Conservation (phyloP, 2,329 filamentous ascomycete genomes). For the Rhynchosporium secalis region DNA sequence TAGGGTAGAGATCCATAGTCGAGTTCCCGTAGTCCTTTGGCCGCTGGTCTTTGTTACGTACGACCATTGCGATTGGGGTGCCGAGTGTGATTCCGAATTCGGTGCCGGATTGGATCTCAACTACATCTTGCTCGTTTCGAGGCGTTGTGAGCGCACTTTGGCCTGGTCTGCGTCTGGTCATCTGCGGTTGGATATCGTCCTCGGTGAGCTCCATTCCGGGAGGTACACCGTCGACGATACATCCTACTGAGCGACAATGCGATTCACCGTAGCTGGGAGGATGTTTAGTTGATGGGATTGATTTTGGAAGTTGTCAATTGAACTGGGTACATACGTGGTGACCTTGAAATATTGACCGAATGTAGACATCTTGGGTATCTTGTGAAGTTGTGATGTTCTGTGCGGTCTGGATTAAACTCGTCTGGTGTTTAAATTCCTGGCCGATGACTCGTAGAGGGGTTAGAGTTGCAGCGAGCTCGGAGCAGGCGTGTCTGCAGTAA, state of each 20-base stretch:
- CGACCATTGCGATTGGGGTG: slow-evolving; percentile 84
- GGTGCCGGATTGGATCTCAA: slow-evolving; percentile 89
- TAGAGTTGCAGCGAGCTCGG: slow-evolving; percentile 25
- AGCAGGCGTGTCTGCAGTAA: slow-evolving; percentile 13
- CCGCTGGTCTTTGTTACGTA: slow-evolving; percentile 89
- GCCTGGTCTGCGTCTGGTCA: slow-evolving; percentile 85
- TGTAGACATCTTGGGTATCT: slow-evolving; percentile 67
- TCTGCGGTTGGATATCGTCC: slow-evolving; percentile 88
- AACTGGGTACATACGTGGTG: slow-evolving; percentile 57
- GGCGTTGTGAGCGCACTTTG: slow-evolving; percentile 90
- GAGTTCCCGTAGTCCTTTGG: slow-evolving; percentile 87
- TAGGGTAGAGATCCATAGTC: slow-evolving; percentile 89
- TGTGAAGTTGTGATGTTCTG: slow-evolving; percentile 12
- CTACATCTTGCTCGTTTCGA: slow-evolving; percentile 86
- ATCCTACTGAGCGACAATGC: slow-evolving; percentile 89
- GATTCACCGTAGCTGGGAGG: slow-evolving; percentile 68
- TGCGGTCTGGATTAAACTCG: slow-evolving; percentile 8
- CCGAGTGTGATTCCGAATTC: slow-evolving; percentile 89
- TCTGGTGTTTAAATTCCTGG: slow-evolving; percentile 23
- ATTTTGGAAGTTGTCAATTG: slow-evolving; percentile 13
- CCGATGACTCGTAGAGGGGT: slow-evolving; percentile 30
- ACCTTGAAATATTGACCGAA: slow-evolving; percentile 82
- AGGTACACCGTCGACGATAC: slow-evolving; percentile 90
- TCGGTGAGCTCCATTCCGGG: slow-evolving; percentile 85
- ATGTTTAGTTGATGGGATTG: slow-evolving; percentile 18